Base-by-base conservation (phyloP, 2,329 filamentous ascomycete genomes). In the Alternaria panax region DNA sequence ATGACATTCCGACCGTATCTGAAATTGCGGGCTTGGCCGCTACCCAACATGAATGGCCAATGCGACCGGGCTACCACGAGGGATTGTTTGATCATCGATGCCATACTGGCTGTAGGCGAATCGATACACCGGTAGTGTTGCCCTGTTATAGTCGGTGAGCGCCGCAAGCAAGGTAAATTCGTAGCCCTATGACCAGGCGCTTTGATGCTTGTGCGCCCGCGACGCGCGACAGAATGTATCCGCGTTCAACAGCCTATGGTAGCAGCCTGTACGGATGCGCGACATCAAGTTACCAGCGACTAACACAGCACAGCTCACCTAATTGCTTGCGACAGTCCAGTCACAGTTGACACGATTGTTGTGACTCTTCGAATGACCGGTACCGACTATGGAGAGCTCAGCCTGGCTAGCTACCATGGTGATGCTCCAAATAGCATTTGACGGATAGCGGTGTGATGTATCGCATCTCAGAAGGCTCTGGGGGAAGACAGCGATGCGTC, bases 401-500 rank as follows among this genome's bases (percentile, higher is more conserved):
- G 28, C 32, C 18, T 43, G n/a, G 20, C 20, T 4, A 48, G 45
- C 18, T 48, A n/a, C 40, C 50, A 28, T 47, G 40, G 32, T 52
- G 27, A 38, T 30, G 20, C 59, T 48, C 50, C 48, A 60, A 52
- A 63, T 61, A 55, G 59, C 55, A 54, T 51, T 43, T 28, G 20
- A 40, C 34, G 56, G 46, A 41, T 45, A 50, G 64, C 64, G 64
- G 64, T 67, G 64, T 65, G 57, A 57, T 47, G 36, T 48, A 53
- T 47, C 52, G 48, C 51, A 40, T 45, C 18, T 30, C 48, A 27
- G 46, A 50, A 42, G 20, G 51, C 51, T 45, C 38, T 36, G 50
- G 28, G 34, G 38, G 51, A 59, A 60, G 59, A 59, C 53, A 53
- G 40, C 45, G 24, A 57, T 53, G 58, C 53, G 54, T 59, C 61